Base-by-base conservation (phyloP, 2,329 filamentous ascomycete genomes). In the Fusarium humuli region DNA sequence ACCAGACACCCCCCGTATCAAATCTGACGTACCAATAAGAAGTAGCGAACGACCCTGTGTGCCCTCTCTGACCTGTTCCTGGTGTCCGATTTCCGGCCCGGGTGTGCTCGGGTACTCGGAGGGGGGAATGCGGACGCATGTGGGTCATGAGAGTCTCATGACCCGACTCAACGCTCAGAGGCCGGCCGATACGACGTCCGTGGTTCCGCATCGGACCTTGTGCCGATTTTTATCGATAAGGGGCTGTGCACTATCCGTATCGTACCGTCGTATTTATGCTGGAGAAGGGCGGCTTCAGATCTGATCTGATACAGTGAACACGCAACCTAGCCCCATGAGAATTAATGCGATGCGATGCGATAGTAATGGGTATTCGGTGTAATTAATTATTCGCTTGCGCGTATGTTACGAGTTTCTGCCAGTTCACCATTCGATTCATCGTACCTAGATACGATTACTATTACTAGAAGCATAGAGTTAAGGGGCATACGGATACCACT, bases 61-160 rank as follows among this genome's bases (percentile, higher is more conserved):
- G 48, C 18, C 45, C 56, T 54, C 32, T 53, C 12, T 42, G 9
- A 53, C n/a, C 12, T 50, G 62, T 49, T 59, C 66, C 65, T 69
- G 46, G n/a, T 48, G 62, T 67, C 70, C 61, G 70, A 73, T 70
- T 65, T 63, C 50, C 64, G 70, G 70, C 41, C 67, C 60, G 70
- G 67, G 45, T 60, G 22, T 37, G 42, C 25, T 71, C 67, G 70
- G 70, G 34, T 53, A 53, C 49, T 53, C 49, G 49, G 50, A 58
- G 48, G 41, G 46, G 69, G 73, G 12, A 40, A 42, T 77, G 75
- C 77, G 61, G 73, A 73, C 74, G 63, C 64, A 30, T 34, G 65
- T 69, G 66, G 64, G 53, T 40, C 57, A 29, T 50, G 7, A 50
- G 69, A 56, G 61, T 72, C 71, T 48, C 67, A 57, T 72, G 70